Evolutionary conservation across 2,329 filamentous ascomycete species (phyloP), one percentile per base, ranked within the genome.

Genomic region (Diaporthe batatas): DNA sequence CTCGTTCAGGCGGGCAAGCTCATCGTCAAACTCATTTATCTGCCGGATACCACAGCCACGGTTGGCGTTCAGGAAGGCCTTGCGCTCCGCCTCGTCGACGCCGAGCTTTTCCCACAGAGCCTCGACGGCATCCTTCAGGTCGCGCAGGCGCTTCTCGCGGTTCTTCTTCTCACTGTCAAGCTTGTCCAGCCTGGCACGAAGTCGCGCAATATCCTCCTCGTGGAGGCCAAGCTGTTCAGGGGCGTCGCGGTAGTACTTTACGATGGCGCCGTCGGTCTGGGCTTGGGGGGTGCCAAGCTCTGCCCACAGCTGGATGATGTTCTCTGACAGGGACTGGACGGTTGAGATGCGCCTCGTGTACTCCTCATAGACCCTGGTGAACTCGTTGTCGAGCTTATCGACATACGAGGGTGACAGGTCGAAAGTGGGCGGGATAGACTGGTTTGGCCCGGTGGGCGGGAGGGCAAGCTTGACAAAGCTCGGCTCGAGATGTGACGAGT

Each of bases 21-120:
- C 96, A 75, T 97, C 94, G 82, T 98, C 94, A 77, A 95, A 98
- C 82, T 98, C 95, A 79, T 98, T 98, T 83, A 98, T 97, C 75
- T 94, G 93, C 73, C 96, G 90, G 70, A 98, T 86, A 18, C 96
- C 96, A 78, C 94, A 98, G 69, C 97, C 97, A 51, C 96, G 92
- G 83, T 98, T 98, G 72, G 90, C 87, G 76, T 94, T 93, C 21
- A 98, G 84, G 84, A 99, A 99, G 36, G 90, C 87, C 84, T 95
- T 97, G 77, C 93, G 92, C 79, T 98, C 95, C 23, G 86, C 84
- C 76, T 96, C 92, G 55, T 97, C 94, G 21, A 98, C 88, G 10
- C 93, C 93, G 4, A 99, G 89, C 76, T 94, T 94, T 77, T 93
- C 91, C 96, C 96, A 99, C 2, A 99, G 89, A 1, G 87, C 89